A percentile compares a stretch with the other conserved stretches of the same genome.
These are phyloP conservation scores for Chiua sp. DNA, from an alignment of 1,284 basidiomycete species.

Conservation along the genomic window DNA sequence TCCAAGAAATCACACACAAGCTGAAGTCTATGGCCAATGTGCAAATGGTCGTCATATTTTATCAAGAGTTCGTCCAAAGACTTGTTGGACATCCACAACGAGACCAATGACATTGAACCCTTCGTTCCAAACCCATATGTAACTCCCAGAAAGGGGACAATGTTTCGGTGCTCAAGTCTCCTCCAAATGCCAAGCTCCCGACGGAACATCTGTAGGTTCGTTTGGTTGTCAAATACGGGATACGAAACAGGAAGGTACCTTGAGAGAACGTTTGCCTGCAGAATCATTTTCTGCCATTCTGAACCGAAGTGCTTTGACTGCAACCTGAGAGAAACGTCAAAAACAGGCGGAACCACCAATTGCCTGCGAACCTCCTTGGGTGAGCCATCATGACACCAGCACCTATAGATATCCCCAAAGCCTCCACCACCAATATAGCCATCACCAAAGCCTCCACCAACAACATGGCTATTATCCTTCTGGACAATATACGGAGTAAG, in stretches of 20 bases:
- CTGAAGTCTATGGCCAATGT: neutral
- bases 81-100: slow-evolving; percentile 21
- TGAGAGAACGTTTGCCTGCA: neutral
- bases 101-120: slow-evolving; percentile 17
- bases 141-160: slow-evolving; percentile 26
- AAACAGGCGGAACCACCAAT: neutral
- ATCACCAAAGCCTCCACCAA: too few relatives aligned
- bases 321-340: neutral
- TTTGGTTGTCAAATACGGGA: neutral
- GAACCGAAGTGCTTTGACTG: neutral
- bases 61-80: slow-evolving; percentile 12
- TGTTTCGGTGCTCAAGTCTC: slow-evolving; percentile 16
- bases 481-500: too few relatives aligned
- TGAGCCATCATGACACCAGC: neutral
- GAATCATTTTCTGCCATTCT: neutral
- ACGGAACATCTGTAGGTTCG: neutral
- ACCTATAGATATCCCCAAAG: neutral
- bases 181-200: slow-evolving; percentile 29
- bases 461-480: too few relatives aligned
- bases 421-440: too few relatives aligned
- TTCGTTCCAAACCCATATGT: slow-evolving; percentile 19
- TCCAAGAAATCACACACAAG: neutral
- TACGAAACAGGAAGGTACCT: neutral
- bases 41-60: neutral
- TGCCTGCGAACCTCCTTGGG: neutral